Evolutionary conservation across 169 alveolate genomes (phyloP), one percentile per base, ranked within the genome.

Genomic region (Cryptosporidium baileyi): DNA sequence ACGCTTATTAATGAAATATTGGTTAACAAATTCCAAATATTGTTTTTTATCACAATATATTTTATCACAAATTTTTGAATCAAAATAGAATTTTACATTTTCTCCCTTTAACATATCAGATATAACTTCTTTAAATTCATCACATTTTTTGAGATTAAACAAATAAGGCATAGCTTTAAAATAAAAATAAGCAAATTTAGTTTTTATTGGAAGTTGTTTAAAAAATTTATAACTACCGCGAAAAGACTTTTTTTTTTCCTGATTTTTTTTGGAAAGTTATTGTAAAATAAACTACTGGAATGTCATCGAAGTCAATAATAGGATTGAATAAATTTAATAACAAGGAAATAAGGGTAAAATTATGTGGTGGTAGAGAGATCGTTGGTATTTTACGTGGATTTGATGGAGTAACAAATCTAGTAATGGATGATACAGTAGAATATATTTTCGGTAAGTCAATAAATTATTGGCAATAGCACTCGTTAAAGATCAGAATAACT

Each of bases 351-450:
- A 74, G 43, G 22, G 85, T 74, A 22, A 74, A 74, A 24, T 28
- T 74, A n/a, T 74, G 85, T 59, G 97, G 95, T 89, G 96, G 97
- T 24, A 82, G 97, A 44, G 88, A 93, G 28, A 94, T 95, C 22
- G 92, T 93, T 61, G 97, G 97, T 30, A 82, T 90, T 26, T 61
- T 95, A 61, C 91, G 92, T 82, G 97, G 97, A 13, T 95, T 94
- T 89, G 97, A 95, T 74, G 97, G 94, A 36, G 88, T 94, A 15
- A 94, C 97, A 41, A 95, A 95, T 65, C 67, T 95, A 61, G 93
- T 95, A 32, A 90, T 98, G 45, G 99, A 97, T 81, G 94, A 97
- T 91, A 96, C 99, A 7, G 89, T 92, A 51, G 99, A 97, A 88
- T 91, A 94, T 28, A 91, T 89, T 19, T 63, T 82, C 26, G 90